Percentiles rank a stretch among this genome's conserved stretches.
These are phyloP conservation scores for Paraconiothyrium sp. DNA, from an alignment of 2,329 filamentous ascomycete genomes.

Conservation along the genomic window DNA sequence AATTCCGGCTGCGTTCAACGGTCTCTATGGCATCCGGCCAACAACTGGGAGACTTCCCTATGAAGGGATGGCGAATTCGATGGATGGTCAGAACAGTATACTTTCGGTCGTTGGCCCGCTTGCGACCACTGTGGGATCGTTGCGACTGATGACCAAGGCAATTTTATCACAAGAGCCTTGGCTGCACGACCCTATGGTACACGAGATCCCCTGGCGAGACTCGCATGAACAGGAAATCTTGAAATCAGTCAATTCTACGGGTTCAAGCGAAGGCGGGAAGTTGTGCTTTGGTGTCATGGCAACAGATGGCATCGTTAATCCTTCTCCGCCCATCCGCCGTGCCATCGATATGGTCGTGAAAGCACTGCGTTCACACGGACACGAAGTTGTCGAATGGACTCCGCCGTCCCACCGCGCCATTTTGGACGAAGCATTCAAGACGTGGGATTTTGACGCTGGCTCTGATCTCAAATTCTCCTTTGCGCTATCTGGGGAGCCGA, in stretches of 20 bases:
- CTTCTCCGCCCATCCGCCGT: slow-evolving; percentile 47
- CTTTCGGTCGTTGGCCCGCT: slow-evolving; percentile 72
- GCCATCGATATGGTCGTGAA: slow-evolving; percentile 41
- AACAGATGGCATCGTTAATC: slow-evolving; percentile 47
- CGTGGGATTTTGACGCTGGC: slow-evolving; percentile 47
- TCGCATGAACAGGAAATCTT: slow-evolving; percentile 45
- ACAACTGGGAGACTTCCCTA: slow-evolving; percentile 61
- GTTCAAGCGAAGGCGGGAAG: slow-evolving; percentile 28
- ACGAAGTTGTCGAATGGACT: slow-evolving; percentile 40
- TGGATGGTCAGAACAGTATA: slow-evolving; percentile 71
- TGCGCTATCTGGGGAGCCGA: slow-evolving; percentile 45
- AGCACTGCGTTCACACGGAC: slow-evolving; percentile 36
- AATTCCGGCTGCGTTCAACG: slow-evolving; percentile 68
- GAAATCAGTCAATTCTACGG: slow-evolving; percentile 47
- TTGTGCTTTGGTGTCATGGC: slow-evolving; percentile 45
- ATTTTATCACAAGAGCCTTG: slow-evolving; percentile 70
- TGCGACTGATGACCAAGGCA: slow-evolving; percentile 65
- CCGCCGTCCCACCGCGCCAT: slow-evolving; percentile 37
- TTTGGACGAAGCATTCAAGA: slow-evolving; percentile 30
- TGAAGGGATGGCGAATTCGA: slow-evolving; percentile 64
- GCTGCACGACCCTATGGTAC: slow-evolving; percentile 71
- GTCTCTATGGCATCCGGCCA: slow-evolving; percentile 65
- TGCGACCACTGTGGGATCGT: slow-evolving; percentile 62
- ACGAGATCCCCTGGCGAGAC: slow-evolving; percentile 72
- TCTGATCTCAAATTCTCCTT: slow-evolving; percentile 42